Evolutionary conservation across 768 basidiomycete species (phyloP).

Genomic region (Hirschioporus abietinus): DNA sequence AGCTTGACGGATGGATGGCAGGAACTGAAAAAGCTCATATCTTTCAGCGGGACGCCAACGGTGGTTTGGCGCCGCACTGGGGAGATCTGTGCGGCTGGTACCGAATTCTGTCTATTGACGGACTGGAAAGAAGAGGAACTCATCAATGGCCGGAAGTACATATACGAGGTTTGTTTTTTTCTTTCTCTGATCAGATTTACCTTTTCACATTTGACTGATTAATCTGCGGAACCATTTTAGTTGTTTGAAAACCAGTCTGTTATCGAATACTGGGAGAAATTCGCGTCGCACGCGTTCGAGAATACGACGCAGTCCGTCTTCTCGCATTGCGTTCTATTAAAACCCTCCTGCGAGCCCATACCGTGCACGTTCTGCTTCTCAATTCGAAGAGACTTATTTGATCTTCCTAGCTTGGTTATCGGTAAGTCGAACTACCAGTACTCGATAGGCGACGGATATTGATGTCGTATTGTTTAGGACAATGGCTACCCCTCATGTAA

Average conservation of each 20-base stretch:
- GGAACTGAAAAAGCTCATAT: constrained; percentile 97
- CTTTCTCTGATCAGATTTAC: neutral
- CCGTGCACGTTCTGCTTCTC: constrained; percentile 95
- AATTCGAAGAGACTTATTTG: constrained; percentile 88
- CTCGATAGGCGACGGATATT: no score
- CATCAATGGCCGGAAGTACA: constrained; percentile 47
- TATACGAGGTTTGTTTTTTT: constrained; percentile 33
- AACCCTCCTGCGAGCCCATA: constrained; percentile 77
- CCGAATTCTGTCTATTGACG: constrained; percentile 93
- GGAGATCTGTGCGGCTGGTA: constrained; percentile 94
- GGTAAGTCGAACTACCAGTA: constrained; percentile 38
- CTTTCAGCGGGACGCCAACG: constrained; percentile 94
- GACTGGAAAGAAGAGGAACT: constrained; percentile 88
- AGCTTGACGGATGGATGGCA: constrained; percentile 24
- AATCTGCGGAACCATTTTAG: constrained; percentile 30
- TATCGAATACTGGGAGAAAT: constrained; percentile 96
- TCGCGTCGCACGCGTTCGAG: constrained; percentile 95
- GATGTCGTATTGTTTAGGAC: constrained; percentile 46
- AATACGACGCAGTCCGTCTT: constrained; percentile 95
- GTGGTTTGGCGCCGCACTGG: constrained; percentile 98
- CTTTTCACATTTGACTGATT: neutral
- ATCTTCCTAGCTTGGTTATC: constrained; percentile 84
- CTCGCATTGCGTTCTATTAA: constrained; percentile 85
- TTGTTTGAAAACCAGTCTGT: constrained; percentile 94
- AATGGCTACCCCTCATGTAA: constrained; percentile 82